phyloP scores from a whole-genome alignment of 305 asterid genomes.

The Andrographis paniculata region DNA sequence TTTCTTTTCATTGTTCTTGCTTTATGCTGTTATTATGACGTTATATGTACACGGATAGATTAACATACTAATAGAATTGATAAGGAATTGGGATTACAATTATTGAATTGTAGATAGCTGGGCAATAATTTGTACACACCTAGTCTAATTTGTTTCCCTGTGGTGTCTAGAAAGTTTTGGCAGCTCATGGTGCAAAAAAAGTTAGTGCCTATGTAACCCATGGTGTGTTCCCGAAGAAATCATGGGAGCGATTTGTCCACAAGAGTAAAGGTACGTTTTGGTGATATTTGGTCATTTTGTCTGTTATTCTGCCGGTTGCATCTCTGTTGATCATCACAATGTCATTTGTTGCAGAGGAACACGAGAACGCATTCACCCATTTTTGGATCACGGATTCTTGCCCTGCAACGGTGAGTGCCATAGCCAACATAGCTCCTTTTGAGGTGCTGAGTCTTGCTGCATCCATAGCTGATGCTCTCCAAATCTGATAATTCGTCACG shows the following conservation, averaged over 20 bases:
- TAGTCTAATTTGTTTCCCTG: background rate
- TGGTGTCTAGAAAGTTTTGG: constrained; percentile 80
- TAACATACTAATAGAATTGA: too few relatives aligned
- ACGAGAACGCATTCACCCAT: constrained; percentile 59
- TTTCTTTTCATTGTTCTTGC: too few relatives aligned
- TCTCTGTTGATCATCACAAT: too few relatives aligned
- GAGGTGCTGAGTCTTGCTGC: constrained; percentile 89
- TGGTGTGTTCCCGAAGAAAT: constrained; percentile 79
- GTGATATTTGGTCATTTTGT: background rate
- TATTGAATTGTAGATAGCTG: too few relatives aligned
- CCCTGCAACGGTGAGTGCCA: constrained; percentile 65
- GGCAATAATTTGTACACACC: background rate
- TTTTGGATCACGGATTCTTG: constrained; percentile 97
- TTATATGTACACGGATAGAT: too few relatives aligned
- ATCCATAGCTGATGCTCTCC: constrained; percentile 88
- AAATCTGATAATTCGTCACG: constrained; percentile 29
- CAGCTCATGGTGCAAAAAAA: constrained; percentile 88
- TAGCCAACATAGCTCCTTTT: constrained; percentile 61
- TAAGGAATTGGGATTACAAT: too few relatives aligned
- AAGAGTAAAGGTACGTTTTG: constrained; percentile 44
- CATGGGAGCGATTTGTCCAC: constrained; percentile 87
- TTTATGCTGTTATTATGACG: too few relatives aligned
- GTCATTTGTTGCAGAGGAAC: constrained; percentile 17
- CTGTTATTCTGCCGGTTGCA: too few relatives aligned
- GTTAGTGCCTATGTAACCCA: constrained; percentile 98